A percentile compares a stretch with the other conserved stretches of the same genome.
phyloP scores from a whole-genome alignment of 805 yeast genomes.

The Candida krabiensis region DNA sequence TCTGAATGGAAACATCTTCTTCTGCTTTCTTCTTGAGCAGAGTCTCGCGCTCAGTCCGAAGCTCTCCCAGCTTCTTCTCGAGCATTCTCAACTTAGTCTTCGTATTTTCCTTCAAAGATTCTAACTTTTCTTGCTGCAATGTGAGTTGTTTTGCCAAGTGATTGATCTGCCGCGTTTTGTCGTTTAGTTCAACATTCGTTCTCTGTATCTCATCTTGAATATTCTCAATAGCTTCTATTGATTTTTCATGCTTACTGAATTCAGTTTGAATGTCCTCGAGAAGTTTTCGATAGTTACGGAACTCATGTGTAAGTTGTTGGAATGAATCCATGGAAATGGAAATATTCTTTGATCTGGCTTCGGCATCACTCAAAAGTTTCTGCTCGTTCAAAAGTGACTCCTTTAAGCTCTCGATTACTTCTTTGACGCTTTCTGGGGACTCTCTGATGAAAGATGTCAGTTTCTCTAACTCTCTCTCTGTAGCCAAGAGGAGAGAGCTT shows the following conservation, averaged over 20 bases:
- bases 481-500: slow-evolving; percentile 54
- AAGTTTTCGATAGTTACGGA: slow-evolving; percentile 41
- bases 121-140: slow-evolving; percentile 16
- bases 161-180: slow-evolving; percentile 33
- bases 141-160: slow-evolving; percentile 40
- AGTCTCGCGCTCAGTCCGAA: slow-evolving; percentile 47
- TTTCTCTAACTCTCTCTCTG: slow-evolving; percentile 58
- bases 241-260: slow-evolving; percentile 39
- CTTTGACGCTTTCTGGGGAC: slow-evolving; percentile 54
- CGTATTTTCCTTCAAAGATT: slow-evolving; percentile 23
- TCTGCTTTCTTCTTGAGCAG: slow-evolving; percentile 48
- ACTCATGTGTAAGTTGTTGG: slow-evolving; percentile 47
- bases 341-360: slow-evolving; percentile 49
- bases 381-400: slow-evolving; percentile 43
- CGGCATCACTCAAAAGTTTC: slow-evolving; percentile 39
- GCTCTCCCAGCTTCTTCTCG: slow-evolving; percentile 41
- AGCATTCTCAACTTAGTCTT: slow-evolving; percentile 43
- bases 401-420: slow-evolving; percentile 53
- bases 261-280: slow-evolving; percentile 53
- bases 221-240: slow-evolving; percentile 24
- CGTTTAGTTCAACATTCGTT: slow-evolving; percentile 15
- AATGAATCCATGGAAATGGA: slow-evolving; percentile 59
- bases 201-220: slow-evolving; percentile 27
- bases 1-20: slow-evolving; percentile 43
- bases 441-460: slow-evolving; percentile 60